Conservation (phyloP, 345 rosid genomes). For the Eucalyptus regnans region DNA sequence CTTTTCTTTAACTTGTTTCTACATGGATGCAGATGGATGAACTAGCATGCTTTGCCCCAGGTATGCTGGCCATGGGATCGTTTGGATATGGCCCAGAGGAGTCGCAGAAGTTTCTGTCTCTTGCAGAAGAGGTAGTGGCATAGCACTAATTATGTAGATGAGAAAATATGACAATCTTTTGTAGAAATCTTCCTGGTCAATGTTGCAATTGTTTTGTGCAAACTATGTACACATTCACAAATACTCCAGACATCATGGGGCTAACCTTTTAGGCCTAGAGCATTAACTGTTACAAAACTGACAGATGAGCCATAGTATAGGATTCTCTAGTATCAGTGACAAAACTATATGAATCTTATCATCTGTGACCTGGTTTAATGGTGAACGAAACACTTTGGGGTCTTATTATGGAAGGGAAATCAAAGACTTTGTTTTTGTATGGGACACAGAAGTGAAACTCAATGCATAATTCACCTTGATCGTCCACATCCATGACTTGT, state of each 20-base stretch:
- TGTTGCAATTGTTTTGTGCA: background rate
- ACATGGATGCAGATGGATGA: conserved; percentile 81
- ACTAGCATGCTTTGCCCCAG: conserved; percentile 98
- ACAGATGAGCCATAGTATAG: background rate
- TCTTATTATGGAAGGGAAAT: background rate
- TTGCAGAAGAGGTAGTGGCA: conserved; percentile 82
- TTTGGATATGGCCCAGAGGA: conserved; percentile 69
- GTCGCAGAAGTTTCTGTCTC: conserved; percentile 55
- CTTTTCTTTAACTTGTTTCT: background rate
- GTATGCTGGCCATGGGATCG: conserved; percentile 98
- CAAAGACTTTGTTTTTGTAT: background rate
- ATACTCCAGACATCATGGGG: background rate
- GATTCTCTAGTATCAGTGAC: background rate
- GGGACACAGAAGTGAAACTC: background rate
- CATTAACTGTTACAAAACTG: background rate
- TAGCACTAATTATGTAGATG: background rate
- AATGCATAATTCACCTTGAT: background rate
- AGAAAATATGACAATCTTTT: background rate
- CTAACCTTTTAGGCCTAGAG: background rate
- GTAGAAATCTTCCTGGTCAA: background rate
- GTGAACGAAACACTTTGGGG: background rate
- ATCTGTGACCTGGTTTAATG: background rate
- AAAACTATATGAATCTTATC: background rate
- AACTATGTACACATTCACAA: background rate
- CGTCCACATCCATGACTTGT: background rate